Evolutionary conservation across 345 rosid genomes (phyloP).

Genomic region (Eucalyptus guilfoylei): DNA sequence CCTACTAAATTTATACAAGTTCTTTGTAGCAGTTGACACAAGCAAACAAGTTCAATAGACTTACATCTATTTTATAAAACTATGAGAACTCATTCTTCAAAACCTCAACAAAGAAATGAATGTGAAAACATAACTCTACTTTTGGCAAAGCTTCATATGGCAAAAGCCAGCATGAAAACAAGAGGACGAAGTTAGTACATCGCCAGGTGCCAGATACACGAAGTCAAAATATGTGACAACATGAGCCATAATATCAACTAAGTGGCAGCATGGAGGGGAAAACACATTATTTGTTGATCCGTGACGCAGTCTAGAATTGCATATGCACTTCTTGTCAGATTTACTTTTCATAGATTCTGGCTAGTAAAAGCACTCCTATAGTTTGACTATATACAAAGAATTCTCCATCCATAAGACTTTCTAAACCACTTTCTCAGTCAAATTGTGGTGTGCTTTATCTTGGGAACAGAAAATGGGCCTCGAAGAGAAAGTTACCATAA

Average conservation of each 20-base stretch:
- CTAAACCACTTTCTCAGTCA: background rate
- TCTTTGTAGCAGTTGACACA: background rate
- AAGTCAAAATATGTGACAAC: background rate
- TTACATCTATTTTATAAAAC: accelerated
- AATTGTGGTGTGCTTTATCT: accelerated
- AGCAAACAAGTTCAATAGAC: background rate
- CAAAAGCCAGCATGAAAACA: constrained; percentile 6
- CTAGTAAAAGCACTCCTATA: background rate
- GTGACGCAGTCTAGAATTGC: background rate
- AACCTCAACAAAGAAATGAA: background rate
- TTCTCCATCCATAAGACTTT: background rate
- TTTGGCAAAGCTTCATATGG: constrained; percentile 71
- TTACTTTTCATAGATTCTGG: background rate
- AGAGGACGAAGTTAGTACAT: constrained; percentile 8
- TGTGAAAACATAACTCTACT: constrained; percentile 48
- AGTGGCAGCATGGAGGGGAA: background rate
- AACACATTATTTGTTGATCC: background rate
- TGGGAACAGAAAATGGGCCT: background rate
- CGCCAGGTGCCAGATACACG: background rate
- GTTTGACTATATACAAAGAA: background rate
- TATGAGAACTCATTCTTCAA: background rate
- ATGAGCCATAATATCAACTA: background rate
- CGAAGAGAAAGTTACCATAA: background rate
- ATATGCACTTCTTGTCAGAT: background rate
- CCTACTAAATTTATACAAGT: background rate